Evolutionary conservation across 2,329 filamentous ascomycete genomes (phyloP).

Genomic region (Paecilomyces dactylethromorphus): DNA sequence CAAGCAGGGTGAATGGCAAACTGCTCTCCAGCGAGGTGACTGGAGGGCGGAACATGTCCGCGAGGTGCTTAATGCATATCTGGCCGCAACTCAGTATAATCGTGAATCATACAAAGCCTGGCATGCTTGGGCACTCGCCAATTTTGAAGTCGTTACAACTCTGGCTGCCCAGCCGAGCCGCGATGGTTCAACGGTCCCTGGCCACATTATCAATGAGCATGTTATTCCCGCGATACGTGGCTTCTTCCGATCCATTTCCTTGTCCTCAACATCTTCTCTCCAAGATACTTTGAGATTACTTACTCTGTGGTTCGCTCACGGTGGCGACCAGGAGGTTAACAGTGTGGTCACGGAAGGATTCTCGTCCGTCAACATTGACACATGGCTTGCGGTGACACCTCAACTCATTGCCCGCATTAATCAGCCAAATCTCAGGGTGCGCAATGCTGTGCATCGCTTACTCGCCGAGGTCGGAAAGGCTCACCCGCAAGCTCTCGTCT

Average conservation of each 20-base stretch:
- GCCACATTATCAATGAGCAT: slow-evolving; percentile 69
- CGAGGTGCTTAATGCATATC: slow-evolving; percentile 86
- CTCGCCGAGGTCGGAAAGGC: slow-evolving; percentile 87
- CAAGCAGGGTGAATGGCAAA: slow-evolving; percentile 94
- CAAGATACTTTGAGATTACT: slow-evolving; percentile 90
- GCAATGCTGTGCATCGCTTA: slow-evolving; percentile 85
- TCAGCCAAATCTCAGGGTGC: slow-evolving; percentile 82
- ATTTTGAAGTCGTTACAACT: slow-evolving; percentile 94
- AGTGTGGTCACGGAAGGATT: slow-evolving; percentile 84
- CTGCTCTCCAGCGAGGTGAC: slow-evolving; percentile 73
- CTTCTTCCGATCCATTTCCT: slow-evolving; percentile 94
- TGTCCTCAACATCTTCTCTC: slow-evolving; percentile 85
- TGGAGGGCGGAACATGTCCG: slow-evolving; percentile 83
- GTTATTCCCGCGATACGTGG: slow-evolving; percentile 91
- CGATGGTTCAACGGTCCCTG: slow-evolving; percentile 50
- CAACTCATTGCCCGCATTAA: slow-evolving; percentile 97
- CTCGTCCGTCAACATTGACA: slow-evolving; percentile 86
- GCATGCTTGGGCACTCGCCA: slow-evolving; percentile 97
- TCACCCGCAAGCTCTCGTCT: slow-evolving; percentile 93
- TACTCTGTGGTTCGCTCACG: slow-evolving; percentile 94
- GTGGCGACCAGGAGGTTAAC: slow-evolving; percentile 82
- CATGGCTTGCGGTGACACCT: slow-evolving; percentile 96
- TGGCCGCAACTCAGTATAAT: slow-evolving; percentile 87
- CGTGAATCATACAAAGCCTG: slow-evolving; percentile 97
- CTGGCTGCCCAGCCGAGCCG: slow-evolving; percentile 62